Base-by-base conservation (phyloP, 257 asterid species). In the Nicotiana undulata region DNA sequence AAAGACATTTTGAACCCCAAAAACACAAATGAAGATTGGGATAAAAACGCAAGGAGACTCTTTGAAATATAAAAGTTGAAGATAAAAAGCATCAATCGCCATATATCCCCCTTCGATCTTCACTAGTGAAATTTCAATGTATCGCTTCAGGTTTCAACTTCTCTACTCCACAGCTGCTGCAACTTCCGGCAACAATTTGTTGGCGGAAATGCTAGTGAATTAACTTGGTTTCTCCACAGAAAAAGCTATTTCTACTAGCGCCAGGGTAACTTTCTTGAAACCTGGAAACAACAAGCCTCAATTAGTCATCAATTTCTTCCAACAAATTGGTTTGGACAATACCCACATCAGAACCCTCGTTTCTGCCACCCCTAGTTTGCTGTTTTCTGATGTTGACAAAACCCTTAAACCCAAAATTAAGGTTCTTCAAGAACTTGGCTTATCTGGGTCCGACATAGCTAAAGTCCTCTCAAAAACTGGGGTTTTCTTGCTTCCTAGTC, bases 381-480 rank as follows among this genome's bases (percentile, higher is more conserved):
- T 86, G 18, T 81, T 81, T 5, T 65, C 17, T 55, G 29, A 86
- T 13, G 37, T 79, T 3, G 81, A 75, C 3, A 83, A 81, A 70
- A 81, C 79, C 81, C 83, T 83, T 3, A 68, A 53, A 5, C 86
- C 86, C 52, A 86, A 86, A 63, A 11, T 83, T n/a, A 29, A 53
- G 46, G 51, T 58, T 37, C 77, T 86, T 1, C 40, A 83, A 40
- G 82, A 77, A 13, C 26, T 83, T 26, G 88, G 88, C 9, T 17
- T 85, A n/a, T 67, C 81, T n/a, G 82, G 81, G 51, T 17, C 37
- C 51, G 67, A 80, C 46, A 64, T 85, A 13, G 75, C 17, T 15
- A 78, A 24, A 7, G n/a, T 81, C 49, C 3, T 83, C 2, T 18
- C 74, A 58, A 63, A 55, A 11, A 31, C 49, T 75, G 79, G 52